Percentiles rank a stretch among this genome's conserved stretches.
Conservation (phyloP, 331 rosid species). For the Telfairia occidentalis region DNA sequence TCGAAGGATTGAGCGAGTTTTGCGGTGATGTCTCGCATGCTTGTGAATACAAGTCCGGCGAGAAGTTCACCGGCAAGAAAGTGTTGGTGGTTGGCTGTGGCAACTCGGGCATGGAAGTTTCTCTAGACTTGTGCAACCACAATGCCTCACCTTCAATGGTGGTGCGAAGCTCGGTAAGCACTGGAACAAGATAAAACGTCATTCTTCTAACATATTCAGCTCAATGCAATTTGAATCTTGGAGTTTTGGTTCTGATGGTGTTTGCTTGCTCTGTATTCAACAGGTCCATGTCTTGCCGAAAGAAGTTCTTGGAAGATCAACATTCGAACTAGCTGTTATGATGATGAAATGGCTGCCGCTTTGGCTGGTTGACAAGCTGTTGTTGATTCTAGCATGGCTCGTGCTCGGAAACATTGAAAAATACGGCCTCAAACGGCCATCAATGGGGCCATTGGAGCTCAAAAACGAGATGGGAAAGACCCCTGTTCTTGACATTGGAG, state of each 20-base stretch:
- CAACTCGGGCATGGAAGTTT: conserved; percentile 91
- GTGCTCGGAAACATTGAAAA: conserved; percentile 55
- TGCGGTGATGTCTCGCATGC: conserved; percentile 59
- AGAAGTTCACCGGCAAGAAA: conserved; percentile 57
- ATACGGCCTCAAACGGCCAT: conserved; percentile 67
- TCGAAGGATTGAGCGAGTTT: conserved; percentile 54
- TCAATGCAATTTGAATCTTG: neutral
- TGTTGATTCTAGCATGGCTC: conserved; percentile 62
- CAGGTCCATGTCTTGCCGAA: conserved; percentile 91
- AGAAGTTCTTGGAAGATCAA: conserved; percentile 67
- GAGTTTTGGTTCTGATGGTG: conserved; percentile 21
- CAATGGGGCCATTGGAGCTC: conserved; percentile 59
- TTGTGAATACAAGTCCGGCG: conserved; percentile 78
- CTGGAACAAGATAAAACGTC: neutral
- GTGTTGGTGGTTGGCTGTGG: conserved; percentile 95
- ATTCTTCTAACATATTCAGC: neutral
- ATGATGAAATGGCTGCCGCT: conserved; percentile 77
- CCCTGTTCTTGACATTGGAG: conserved; percentile 82
- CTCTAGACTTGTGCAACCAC: conserved; percentile 82
- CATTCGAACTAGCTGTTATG: conserved; percentile 61
- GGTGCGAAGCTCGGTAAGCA: conserved; percentile 64
- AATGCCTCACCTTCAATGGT: conserved; percentile 75
- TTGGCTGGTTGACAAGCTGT: conserved; percentile 72
- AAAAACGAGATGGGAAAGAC: conserved; percentile 89
- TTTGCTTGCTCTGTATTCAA: conserved; percentile 25